Percentiles rank a stretch among this genome's conserved stretches.
Evolutionary conservation across 345 rosid species (phyloP).

Genomic region (Rhodamnia rubescens): DNA sequence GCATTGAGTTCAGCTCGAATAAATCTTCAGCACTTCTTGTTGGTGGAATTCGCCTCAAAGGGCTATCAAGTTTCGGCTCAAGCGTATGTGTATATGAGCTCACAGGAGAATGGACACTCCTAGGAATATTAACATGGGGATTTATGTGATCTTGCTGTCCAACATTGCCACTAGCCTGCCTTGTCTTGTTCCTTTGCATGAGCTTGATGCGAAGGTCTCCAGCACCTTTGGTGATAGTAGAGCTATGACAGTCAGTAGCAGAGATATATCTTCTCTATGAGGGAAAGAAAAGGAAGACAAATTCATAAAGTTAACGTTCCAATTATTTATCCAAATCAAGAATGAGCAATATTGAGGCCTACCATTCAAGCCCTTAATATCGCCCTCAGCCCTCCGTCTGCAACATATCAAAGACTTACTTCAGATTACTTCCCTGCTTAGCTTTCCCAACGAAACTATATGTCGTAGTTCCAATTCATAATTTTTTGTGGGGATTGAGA

Average conservation of each 20-base stretch:
- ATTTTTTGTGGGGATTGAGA: not conserved
- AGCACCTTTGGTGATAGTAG: slow-evolving; percentile 17
- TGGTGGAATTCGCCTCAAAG: slow-evolving; percentile 5
- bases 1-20: slow-evolving; percentile 1
- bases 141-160: slow-evolving; percentile 3
- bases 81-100: slow-evolving; percentile 3
- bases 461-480: not conserved
- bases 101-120: not conserved
- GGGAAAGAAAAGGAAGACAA: not conserved
- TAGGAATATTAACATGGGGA: not conserved
- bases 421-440: not conserved
- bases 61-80: slow-evolving; percentile 3
- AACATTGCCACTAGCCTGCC: not conserved
- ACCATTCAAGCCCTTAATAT: not conserved
- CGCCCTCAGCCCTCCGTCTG: not conserved
- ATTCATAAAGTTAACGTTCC: not conserved
- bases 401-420: not conserved
- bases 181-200: slow-evolving; percentile 13
- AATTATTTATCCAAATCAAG: not conserved
- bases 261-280: not conserved
- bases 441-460: not conserved
- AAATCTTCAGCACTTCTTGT: slow-evolving; percentile 5
- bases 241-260: not conserved
- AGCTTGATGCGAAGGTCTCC: slow-evolving; percentile 10
- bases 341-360: not conserved